phyloP scores from a whole-genome alignment of 2,329 filamentous ascomycete genomes.

The Hymenoscyphus salicellus region DNA sequence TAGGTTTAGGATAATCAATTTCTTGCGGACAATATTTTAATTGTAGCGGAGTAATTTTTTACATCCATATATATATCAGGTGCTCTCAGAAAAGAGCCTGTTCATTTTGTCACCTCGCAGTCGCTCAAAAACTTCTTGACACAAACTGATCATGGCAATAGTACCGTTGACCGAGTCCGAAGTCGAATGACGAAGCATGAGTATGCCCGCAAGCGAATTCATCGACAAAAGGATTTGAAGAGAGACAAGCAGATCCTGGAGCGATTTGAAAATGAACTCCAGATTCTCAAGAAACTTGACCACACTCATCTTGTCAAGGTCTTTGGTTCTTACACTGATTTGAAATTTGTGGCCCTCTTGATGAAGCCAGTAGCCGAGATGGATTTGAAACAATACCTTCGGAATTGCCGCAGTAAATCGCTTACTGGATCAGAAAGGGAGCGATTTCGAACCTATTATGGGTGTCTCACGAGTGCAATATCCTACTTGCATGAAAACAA shows the following conservation, averaged over 20 bases:
- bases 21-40: no score
- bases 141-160: neutral
- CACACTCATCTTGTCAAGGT: slow-evolving; percentile 10
- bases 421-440: neutral
- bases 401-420: neutral
- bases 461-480: slow-evolving; percentile 8
- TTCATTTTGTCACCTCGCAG: no score
- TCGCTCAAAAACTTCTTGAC: no score
- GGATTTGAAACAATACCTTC: slow-evolving; percentile 4
- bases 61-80: no score
- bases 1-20: no score
- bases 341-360: slow-evolving; percentile 6
- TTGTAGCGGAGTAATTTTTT: no score
- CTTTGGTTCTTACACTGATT: slow-evolving; percentile 8
- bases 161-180: slow-evolving; percentile 10
- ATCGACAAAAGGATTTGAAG: slow-evolving; percentile 7
- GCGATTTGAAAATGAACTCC: slow-evolving; percentile 3
- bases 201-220: slow-evolving; percentile 16
- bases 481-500: slow-evolving; percentile 1
- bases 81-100: no score
- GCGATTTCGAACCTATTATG: slow-evolving; percentile 11
- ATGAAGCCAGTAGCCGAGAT: slow-evolving; percentile 9
- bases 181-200: slow-evolving; percentile 12
- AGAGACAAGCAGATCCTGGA: slow-evolving; percentile 3
- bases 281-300: slow-evolving; percentile 5